Evolutionary conservation across 345 rosid genomes (phyloP), one percentile per base, ranked within the genome.

Genomic region (Corchorus capsularis): DNA sequence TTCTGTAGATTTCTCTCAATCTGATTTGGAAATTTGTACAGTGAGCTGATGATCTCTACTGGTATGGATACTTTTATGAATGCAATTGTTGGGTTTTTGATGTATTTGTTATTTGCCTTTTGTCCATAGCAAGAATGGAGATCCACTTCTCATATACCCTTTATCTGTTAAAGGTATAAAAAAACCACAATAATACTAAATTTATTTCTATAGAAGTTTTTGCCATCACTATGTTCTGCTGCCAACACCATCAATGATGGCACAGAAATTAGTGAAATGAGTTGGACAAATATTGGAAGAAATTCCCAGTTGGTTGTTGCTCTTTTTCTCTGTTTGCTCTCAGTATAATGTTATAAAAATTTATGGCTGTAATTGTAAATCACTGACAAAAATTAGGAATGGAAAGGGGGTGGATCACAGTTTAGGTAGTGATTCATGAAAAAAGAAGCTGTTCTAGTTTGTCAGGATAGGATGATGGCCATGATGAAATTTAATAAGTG

Each of bases 401-500:
- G n/a, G n/a, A 57, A 63, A 32, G 74, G 52, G 73, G 41, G 78
- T 39, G 41, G 64, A 12, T 46, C 69, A 34, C 22, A 37, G 50
- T 63, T 34, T n/a, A 35, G 68, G n/a, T 50, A n/a, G 60, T 69
- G 57, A 72, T 75, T 79, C 46, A 27, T n/a, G 57, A 52, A 34
- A 52, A 52, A 47, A 49, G 78, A 76, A 47, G 67, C 52, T 61
- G 53, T 50, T 69, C 76, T 66, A 49, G 35, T 70, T 65, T 83
- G 77, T 50, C 75, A 77, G 59, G 54, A 37, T 73, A 76, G 80
- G 76, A 65, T 84, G 77, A 63, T 66, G 60, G 85, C 66, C 73
- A 72, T 27, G 12, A 17, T 82, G 85, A 85, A 79, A 68, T 79
- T 82, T 52, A 60, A 74, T 65, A 56, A 83, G 66, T 72, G 78